A percentile compares a stretch with the other conserved stretches of the same genome.
Conservation (phyloP, 139 green algal species). For the Micromonas pusilla region DNA sequence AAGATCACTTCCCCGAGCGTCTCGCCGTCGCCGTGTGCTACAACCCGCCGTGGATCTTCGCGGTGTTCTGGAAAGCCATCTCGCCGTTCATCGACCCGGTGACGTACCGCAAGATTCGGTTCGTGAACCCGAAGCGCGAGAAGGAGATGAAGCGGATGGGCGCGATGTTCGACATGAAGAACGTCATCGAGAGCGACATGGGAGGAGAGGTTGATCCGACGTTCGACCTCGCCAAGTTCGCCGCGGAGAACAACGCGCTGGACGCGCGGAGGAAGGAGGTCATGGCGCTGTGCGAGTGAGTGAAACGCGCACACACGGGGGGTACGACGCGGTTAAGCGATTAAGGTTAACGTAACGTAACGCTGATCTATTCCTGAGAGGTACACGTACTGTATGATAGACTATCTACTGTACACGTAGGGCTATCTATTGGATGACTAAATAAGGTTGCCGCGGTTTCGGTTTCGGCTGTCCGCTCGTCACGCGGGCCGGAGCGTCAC, state of each 20-base stretch:
- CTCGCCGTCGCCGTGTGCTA: conserved; percentile 41
- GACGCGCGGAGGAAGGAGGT: neutral
- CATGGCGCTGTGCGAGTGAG: neutral
- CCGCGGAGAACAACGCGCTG: neutral
- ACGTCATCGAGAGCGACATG: conserved; percentile 11
- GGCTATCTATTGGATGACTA: too few relatives aligned
- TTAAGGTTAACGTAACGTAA: too few relatives aligned
- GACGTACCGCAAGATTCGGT: conserved; percentile 34
- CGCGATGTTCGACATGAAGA: conserved; percentile 10
- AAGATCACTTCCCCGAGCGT: conserved; percentile 53
- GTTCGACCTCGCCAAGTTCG: conserved; percentile 17
- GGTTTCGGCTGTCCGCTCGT: too few relatives aligned
- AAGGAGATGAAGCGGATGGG: conserved; percentile 8
- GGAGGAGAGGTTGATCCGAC: conserved; percentile 15
- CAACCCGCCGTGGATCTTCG: conserved; percentile 48
- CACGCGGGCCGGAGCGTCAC: too few relatives aligned
- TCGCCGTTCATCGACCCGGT: conserved; percentile 36
- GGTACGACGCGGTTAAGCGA: too few relatives aligned
- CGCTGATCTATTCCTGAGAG: too few relatives aligned
- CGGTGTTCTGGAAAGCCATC: conserved; percentile 43
- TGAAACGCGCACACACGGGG: too few relatives aligned
- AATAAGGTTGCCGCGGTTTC: too few relatives aligned
- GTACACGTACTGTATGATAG: too few relatives aligned
- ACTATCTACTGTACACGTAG: too few relatives aligned
- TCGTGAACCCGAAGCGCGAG: conserved; percentile 18